Conservation (phyloP, 371 early-diverging fungal genomes). For the Mucor plumbeus region DNA sequence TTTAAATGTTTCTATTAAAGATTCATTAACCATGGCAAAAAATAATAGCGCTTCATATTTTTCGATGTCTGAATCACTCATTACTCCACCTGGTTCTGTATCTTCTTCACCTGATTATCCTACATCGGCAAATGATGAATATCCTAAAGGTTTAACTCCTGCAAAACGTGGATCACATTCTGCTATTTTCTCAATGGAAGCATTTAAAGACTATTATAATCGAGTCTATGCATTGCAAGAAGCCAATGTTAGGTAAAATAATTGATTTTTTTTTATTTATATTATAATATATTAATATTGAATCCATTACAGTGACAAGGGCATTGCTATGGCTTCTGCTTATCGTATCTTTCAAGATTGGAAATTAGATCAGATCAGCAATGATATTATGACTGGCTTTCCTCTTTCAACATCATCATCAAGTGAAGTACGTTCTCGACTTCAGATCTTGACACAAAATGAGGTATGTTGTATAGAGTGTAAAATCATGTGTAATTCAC, state of each 20-base stretch:
- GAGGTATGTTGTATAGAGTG: conserved; percentile 19
- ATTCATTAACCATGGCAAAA: conserved; percentile 6
- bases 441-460: conserved; percentile 29
- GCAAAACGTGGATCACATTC: conserved; percentile 56
- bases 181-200: conserved; percentile 32
- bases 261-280: not conserved
- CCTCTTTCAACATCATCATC: conserved; percentile 14
- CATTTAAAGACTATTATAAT: conserved; percentile 46
- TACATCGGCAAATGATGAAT: conserved; percentile 16
- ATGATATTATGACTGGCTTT: conserved; percentile 25
- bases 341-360: conserved; percentile 52
- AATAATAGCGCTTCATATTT: conserved; percentile 9
- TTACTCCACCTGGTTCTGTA: conserved; percentile 33
- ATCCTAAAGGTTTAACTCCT: conserved; percentile 42
- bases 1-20: conserved; percentile 16
- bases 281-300: too few species aligned
- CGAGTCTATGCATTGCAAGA: conserved; percentile 34
- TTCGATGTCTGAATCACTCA: conserved; percentile 14
- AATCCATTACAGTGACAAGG: conserved; percentile 41
- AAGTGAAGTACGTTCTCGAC: conserved; percentile 21
- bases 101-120: conserved; percentile 26
- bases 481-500: not conserved
- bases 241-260: conserved; percentile 34
- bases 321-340: conserved; percentile 56
- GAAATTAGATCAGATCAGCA: conserved; percentile 38